phyloP scores from a whole-genome alignment of 2,329 filamentous ascomycete species.

The Harringtonia lauricola region DNA sequence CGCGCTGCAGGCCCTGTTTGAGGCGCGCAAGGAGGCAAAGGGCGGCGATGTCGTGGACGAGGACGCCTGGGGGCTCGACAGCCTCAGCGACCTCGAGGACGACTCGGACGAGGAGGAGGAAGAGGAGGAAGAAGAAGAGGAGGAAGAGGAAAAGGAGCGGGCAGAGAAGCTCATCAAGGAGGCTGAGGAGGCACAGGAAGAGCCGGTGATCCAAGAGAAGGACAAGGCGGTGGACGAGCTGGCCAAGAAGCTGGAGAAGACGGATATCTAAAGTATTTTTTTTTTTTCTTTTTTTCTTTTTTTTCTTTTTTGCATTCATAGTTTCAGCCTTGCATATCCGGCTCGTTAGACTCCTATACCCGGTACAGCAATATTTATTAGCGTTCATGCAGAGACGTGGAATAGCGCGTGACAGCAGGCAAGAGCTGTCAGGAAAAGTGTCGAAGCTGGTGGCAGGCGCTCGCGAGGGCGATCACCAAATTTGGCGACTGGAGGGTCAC shows the following conservation, averaged over 20 bases:
- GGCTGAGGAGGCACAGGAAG: constrained; percentile 60
- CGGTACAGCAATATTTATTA: too few species aligned
- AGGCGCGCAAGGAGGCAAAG: constrained; percentile 64
- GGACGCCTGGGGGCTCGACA: constrained; percentile 76
- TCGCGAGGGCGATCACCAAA: too few species aligned
- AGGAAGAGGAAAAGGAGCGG: constrained; percentile 58
- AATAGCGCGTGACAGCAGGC: too few species aligned
- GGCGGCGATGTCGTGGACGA: constrained; percentile 59
- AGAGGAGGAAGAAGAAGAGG: constrained; percentile 56
- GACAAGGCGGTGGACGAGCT: constrained; percentile 74
- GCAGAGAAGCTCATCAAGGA: constrained; percentile 60
- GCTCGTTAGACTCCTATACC: not conserved
- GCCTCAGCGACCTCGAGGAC: constrained; percentile 76
- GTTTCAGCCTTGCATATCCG: not conserved
- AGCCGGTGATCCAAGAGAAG: constrained; percentile 59
- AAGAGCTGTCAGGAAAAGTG: too few species aligned
- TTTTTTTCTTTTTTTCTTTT: not conserved
- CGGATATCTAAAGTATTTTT: constrained; percentile 31
- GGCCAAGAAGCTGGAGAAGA: constrained; percentile 65
- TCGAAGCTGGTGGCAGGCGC: too few species aligned
- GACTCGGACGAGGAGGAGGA: constrained; percentile 60
- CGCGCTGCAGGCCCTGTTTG: constrained; percentile 58
- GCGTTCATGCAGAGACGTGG: too few species aligned
- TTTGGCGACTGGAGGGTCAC: too few species aligned
- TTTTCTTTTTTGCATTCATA: not conserved